Base-by-base conservation (phyloP, 129 eudicot species). In the Smallanthus sonchifolius region DNA sequence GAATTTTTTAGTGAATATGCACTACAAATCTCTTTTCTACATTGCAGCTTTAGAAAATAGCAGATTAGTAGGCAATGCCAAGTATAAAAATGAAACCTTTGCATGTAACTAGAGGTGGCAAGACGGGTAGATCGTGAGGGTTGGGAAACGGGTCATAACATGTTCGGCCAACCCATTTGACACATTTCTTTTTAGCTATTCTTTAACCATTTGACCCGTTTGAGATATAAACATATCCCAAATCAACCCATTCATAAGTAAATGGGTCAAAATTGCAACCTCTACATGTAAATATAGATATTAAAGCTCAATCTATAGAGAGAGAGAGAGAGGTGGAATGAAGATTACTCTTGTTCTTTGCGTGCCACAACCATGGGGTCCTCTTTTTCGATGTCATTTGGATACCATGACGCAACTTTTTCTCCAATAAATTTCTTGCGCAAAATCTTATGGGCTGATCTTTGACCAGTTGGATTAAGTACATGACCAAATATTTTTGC, bases 371-470 rank as follows among this genome's bases (percentile, higher is more conserved):
- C 71, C 28, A 71, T 68, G 45, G 97, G 98, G 73, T 93, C 98
- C 69, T 87, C 96, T 62, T 71, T 74, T 67, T 75, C 74, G 70
- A 93, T 77, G 78, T 93, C 98, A 24, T 81, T 32, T 7, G 97
- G 98, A 82, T 93, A 93, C 97, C 97, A 93, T 5, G 84, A 71
- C 1, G 90, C 85, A 57, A 93, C 84, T 81, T 90, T 90, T 28
- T 93, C 97, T 39, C 98, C 98, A 40, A 93, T 84, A 39, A 93
- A 89, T 82, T 90, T 90, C 83, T 93, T 93, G 45, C 97, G 84
- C n/a, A 93, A 81, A 15, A 90, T 77, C 67, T 93, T 93, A 86
- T 93, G 96, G 20, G 97, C 60, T 42, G 97, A 86, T 82, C 95
- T 86, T 75, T 87, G 86, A 61, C 91, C 96, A 15, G 87, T 90